Evolutionary conservation across 805 yeast genomes (phyloP), one percentile per base, ranked within the genome.

Genomic region (Candida loeiensis): DNA sequence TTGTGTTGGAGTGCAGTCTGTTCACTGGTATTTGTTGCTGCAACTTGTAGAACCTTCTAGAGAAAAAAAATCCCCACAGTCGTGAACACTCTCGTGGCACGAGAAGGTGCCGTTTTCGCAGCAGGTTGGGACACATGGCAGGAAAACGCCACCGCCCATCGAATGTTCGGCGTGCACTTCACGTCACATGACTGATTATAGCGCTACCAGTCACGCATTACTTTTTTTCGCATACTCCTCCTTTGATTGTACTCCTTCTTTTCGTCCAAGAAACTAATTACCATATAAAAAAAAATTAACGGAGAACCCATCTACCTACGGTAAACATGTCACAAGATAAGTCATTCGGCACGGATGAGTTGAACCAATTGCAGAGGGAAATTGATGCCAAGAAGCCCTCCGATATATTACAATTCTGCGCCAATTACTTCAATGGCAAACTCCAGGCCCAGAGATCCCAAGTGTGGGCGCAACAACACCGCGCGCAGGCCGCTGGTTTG

Each of bases 341-440:
- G 22, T 26, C 43, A 17, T 50, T 48, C 42, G 48, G 47, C 25
- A 46, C 53, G 31, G 75, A 74, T 40, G 90, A 82, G 59, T 69
- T 84, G 58, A 74, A 74, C 50, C 77, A 71, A 46, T 78, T 83
- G 56, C 82, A 80, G 58, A 74, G 70, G 54, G 84, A 80, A 54
- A 59, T 68, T 38, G 47, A 55, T 35, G 53, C 66, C 29, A 64
- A 68, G 46, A 76, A 80, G 50, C 95, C 95, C 1, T 55, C 67
- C 11, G 91, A 85, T 54, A 66, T 85, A 9, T 58, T 85, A 43
- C 89, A 85, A 54, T 85, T 84, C 63, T 82, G 90, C 53, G 82
- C 85, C 41, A 76, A 80, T 59, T 82, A 81, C 60, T 85, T 85
- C 66, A 76, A 74, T 54, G 58, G 69, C 36, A 76, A 81, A 44